Evolutionary conservation across 306 rosid species (phyloP), one percentile per base, ranked within the genome.

Genomic region (Cicer bijugum): DNA sequence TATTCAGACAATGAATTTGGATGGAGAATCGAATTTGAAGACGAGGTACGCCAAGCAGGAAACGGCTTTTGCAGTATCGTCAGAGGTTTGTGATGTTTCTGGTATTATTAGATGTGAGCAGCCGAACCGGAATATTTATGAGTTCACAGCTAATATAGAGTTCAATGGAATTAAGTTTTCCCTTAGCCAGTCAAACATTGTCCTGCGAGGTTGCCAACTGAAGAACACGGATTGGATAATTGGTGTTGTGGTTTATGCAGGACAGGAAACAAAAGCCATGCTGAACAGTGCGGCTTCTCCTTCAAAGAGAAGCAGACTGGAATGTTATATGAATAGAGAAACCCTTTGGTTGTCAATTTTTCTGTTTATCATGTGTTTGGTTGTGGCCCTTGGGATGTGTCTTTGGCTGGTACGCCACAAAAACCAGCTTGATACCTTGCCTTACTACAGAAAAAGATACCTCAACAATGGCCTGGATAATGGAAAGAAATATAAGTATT

Each of bases 241-340:
- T 74, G 99, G 99, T 75, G 99, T 95, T 78, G 99, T 81, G 20
- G 99, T 95, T 75, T 95, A 95, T 86, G 99, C 99, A 0, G 99
- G 99, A 6, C 96, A 88, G 83, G 99, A 95, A 78, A 95, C 99
- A 28, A 95, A 95, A 84, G 99, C 97, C 40, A 95, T 95, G 99
- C 10, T 91, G 86, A 95, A 95, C 62, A 95, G 97, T 75, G 93
- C 99, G 19, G 89, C 89, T 79, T 88, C 97, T 52, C 94, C 99
- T 69, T 84, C 97, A 35, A 95, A 95, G 87, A 85, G 99, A 84
- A 95, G 99, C 88, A 86, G 59, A 77, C 82, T 95, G 67, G 99
- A 95, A 81, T 72, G 83, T 73, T 90, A 89, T 77, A 95, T 95
- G 99, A 95, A 95, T 71, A 84, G 94, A 64, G 99, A 95, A 83